A percentile compares a stretch with the other conserved stretches of the same genome.
phyloP scores from a whole-genome alignment of 805 yeast species.

The Candida maesae region DNA sequence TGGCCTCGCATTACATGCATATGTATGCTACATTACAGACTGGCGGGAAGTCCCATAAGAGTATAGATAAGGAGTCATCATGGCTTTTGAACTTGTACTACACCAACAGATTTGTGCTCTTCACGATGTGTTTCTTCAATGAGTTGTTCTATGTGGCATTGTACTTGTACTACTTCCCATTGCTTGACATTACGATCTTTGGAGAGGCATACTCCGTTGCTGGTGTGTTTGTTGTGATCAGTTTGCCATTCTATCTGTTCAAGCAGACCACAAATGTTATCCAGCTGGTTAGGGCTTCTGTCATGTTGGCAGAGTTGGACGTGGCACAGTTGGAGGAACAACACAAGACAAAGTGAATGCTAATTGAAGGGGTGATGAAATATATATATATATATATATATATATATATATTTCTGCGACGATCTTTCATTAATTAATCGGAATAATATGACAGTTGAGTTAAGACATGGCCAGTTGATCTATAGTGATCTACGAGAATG shows the following conservation, averaged over 20 bases:
- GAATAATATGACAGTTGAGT: no score
- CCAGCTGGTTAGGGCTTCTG: constrained; percentile 84
- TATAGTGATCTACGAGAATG: no score
- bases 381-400: neutral
- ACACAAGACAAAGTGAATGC: constrained; percentile 6
- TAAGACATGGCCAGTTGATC: no score
- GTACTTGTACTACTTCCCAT: constrained; percentile 65
- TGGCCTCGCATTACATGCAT: constrained; percentile 96
- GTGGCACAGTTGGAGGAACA: constrained; percentile 33
- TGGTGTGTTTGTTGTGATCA: constrained; percentile 49
- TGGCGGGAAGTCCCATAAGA: constrained; percentile 83
- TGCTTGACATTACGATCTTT: constrained; percentile 27
- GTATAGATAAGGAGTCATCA: constrained; percentile 65
- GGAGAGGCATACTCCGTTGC: constrained; percentile 52
- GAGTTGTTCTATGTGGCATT: constrained; percentile 90
- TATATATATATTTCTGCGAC: no score
- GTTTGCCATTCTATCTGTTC: constrained; percentile 85
- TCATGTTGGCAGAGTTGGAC: constrained; percentile 74
- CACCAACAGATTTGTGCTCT: constrained; percentile 77
- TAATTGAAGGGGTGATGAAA: no score
- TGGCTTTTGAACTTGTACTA: constrained; percentile 80
- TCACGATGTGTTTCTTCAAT: constrained; percentile 87
- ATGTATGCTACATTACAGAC: constrained; percentile 89
- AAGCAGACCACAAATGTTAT: constrained; percentile 88
- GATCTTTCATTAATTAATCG: no score